These are phyloP conservation scores for Trichoderma koningiopsis DNA, from an alignment of 2,329 filamentous ascomycete species.

Conservation along the genomic window DNA sequence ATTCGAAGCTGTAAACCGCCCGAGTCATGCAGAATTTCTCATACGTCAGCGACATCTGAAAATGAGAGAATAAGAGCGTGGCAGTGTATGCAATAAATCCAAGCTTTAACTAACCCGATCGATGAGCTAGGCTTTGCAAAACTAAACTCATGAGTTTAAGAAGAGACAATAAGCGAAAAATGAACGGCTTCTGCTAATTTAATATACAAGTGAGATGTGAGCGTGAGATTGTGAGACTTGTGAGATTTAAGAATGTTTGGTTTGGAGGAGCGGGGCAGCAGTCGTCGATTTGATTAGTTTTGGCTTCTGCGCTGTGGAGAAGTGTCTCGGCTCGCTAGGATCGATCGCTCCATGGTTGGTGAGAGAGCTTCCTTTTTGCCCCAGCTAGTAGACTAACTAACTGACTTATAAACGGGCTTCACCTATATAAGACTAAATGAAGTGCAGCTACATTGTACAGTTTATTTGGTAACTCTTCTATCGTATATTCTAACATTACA, in stretches of 20 bases:
- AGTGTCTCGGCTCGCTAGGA: neutral
- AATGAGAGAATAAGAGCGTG: neutral
- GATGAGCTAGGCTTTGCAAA: neutral
- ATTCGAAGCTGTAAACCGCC: neutral
- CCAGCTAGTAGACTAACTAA: neutral
- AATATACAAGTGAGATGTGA: conserved; percentile 1
- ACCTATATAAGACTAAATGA: neutral
- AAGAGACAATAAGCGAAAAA: neutral
- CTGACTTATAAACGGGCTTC: neutral
- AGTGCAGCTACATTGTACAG: neutral
- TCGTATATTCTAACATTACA: conserved; percentile 15
- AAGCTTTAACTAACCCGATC: neutral
- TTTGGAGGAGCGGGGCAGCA: neutral
- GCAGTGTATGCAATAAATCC: neutral
- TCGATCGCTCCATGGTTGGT: neutral
- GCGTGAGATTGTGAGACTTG: neutral
- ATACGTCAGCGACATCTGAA: neutral
- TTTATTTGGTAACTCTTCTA: conserved; percentile 20
- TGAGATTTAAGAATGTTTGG: conserved; percentile 19
- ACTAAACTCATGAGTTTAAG: neutral
- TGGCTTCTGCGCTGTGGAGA: neutral
- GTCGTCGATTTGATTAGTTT: neutral
- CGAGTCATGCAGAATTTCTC: neutral
- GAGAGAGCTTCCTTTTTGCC: conserved; percentile 2
- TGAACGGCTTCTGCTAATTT: neutral